Evolutionary conservation across 2,329 filamentous ascomycete genomes (phyloP), one percentile per base, ranked within the genome.

Genomic region (Pyricularia sp.): DNA sequence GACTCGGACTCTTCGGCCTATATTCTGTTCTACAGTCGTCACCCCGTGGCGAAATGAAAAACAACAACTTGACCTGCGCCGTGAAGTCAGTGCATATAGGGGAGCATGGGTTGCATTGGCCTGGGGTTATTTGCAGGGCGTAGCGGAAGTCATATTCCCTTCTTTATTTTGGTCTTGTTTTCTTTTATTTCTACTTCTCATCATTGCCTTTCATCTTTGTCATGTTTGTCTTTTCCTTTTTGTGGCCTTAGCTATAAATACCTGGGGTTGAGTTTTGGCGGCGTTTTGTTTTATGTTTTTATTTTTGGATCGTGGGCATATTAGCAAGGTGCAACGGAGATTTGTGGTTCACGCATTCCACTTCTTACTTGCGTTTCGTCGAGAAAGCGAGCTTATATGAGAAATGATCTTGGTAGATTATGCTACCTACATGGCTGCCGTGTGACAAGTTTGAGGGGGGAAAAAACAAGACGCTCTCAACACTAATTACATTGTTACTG

Each of bases 1-100:
- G 70, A 68, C 66, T 64, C 33, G 64, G 67, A 70, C 55, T 71
- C 72, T 0, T 73, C 71, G 42, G 73, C 72, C 0, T 73, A 73
- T 67, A 70, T 74, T 65, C 71, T 74, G 6, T 74, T 74, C 42
- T 74, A 73, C 65, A 33, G 59, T 50, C 67, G 67, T 36, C 65
- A 55, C 17, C 65, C 65, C 4, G 9, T 17, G 5, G 23, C 17
- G 6, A 66, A 63, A 20, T 63, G 12, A 63, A 14, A 36, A 36
- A 36, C 33, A 14, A 36, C 11, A 25, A 14, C 12, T 50, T n/a
- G 20, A 50, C 42, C 59, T 14, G 0, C 26, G 12, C 59, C 11
- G 14, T 17, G 14, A 63, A 12, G 12, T 9, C 25, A 61, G 23
- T n/a, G 17, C n/a, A 12, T 4, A 25, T 26, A 26, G 23, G 10